A percentile compares a stretch with the other conserved stretches of the same genome.
Conservation (phyloP, 1,284 basidiomycete genomes). For the Ustilago loliicola region DNA sequence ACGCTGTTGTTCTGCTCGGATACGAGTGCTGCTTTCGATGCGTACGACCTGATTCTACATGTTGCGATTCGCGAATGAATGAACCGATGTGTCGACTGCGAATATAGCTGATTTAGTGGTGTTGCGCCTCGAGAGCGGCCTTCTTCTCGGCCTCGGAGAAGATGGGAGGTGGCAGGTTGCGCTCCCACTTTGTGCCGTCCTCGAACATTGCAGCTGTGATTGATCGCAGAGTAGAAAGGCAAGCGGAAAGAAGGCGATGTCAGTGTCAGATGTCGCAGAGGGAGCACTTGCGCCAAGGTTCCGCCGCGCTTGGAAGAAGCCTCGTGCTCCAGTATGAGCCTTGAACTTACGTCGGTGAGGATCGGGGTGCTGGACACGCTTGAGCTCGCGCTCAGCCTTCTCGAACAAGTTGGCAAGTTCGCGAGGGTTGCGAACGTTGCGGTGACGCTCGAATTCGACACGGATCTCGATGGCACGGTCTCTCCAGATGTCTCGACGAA, state of each 20-base stretch:
- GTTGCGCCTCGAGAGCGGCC: conserved; percentile 63
- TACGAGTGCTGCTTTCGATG: neutral
- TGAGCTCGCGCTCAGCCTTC: conserved; percentile 83
- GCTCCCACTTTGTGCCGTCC: conserved; percentile 69
- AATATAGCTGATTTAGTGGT: conserved; percentile 21
- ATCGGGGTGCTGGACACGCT: conserved; percentile 82
- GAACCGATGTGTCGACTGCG: neutral
- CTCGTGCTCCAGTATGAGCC: neutral
- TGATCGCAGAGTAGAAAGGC: neutral
- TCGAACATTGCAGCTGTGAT: conserved; percentile 66
- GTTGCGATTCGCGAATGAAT: neutral
- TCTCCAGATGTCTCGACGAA: conserved; percentile 87
- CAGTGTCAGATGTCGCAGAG: conserved; percentile 6
- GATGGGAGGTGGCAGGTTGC: conserved; percentile 63
- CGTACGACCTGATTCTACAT: neutral
- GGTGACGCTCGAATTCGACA: conserved; percentile 91
- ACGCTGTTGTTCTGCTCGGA: neutral
- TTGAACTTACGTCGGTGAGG: conserved; percentile 85
- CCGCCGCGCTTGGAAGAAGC: neutral
- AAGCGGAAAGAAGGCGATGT: neutral
- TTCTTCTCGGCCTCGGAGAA: conserved; percentile 68
- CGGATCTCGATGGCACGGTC: conserved; percentile 84
- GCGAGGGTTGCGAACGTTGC: conserved; percentile 87
- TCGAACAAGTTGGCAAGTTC: conserved; percentile 84
- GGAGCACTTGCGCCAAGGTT: neutral